Evolutionary conservation across 2,329 filamentous ascomycete species (phyloP), one percentile per base, ranked within the genome.

Genomic region (Cytospora piceae): DNA sequence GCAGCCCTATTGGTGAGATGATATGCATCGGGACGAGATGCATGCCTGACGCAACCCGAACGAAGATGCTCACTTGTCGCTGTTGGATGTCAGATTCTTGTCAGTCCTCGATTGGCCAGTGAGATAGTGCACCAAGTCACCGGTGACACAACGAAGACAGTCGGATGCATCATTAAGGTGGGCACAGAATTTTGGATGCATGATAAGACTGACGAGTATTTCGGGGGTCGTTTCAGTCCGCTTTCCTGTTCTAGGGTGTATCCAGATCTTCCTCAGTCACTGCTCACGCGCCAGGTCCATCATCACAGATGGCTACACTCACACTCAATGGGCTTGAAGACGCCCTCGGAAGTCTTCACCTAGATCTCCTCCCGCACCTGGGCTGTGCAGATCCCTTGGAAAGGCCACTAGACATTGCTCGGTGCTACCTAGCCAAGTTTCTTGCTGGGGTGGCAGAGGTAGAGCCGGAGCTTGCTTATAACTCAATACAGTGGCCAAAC

Each of bases 281-380:
- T 24, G 4, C 20, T 24, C 9, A 49, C 1, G 2, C 22, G 24
- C 4, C n/a, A 14, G n/a, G 12, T 49, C 46, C n/a, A 12, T 2
- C 5, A 22, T 49, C 9, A 24, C 8, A 37, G 17, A 63, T 85
- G 77, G 74, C 84, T 68, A 87, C 87, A 87, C 24, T 86, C 83
- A 73, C 87, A 75, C 72, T 89, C 83, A 70, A 88, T 71, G 56
- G 81, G 80, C 73, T 88, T 77, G 61, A 90, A 78, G 42, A 88
- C 81, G 61, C 89, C 83, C 57, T 88, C 78, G 0, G 85, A 83
- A 66, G 88, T 71, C 2, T 87, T 83, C 0, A 87, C 80, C 81
- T 77, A 63, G 65, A 76, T 67, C 51, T 77, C 62, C 64, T 71
- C 74, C 71, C 64, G 31, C 7, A 20, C 29, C 15, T 68, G 69